Percentiles rank a stretch among this genome's conserved stretches.
phyloP scores from a whole-genome alignment of 306 rosid genomes.

The Lathyrus sativus region DNA sequence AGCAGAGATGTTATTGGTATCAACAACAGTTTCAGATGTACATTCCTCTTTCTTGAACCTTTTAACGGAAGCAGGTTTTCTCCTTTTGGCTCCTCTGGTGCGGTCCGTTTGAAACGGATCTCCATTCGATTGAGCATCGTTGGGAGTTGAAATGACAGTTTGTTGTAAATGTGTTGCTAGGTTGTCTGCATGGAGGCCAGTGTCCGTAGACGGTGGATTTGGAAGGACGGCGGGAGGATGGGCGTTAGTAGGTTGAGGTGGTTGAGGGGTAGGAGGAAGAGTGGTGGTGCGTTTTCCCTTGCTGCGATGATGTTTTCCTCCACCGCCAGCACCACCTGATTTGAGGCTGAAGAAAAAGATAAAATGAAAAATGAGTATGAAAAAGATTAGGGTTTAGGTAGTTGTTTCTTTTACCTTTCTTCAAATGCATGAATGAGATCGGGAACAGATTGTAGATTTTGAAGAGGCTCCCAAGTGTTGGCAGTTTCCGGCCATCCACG shows the following conservation, averaged over 20 bases:
- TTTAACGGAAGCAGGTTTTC: constrained; percentile 87
- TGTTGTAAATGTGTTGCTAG: constrained; percentile 49
- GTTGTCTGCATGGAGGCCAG: no score
- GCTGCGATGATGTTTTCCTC: not conserved
- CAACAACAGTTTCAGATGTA: constrained; percentile 38
- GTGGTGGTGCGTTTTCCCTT: constrained; percentile 18
- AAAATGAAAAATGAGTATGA: not conserved
- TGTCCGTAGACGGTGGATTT: no score
- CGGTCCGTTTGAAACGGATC: constrained; percentile 46
- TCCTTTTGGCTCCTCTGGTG: constrained; percentile 77
- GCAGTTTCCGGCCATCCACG: constrained; percentile 93
- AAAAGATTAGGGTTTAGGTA: not conserved
- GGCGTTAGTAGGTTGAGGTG: not conserved
- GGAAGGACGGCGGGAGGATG: not conserved
- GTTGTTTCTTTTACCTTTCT: constrained; percentile 48
- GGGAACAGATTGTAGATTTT: constrained; percentile 80
- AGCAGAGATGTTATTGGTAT: constrained; percentile 36
- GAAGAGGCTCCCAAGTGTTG: constrained; percentile 95
- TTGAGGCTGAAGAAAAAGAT: constrained; percentile 52
- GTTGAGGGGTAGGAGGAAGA: constrained; percentile 7
- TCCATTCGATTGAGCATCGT: constrained; percentile 42
- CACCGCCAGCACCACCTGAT: not conserved
- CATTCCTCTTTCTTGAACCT: constrained; percentile 65
- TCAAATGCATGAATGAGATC: constrained; percentile 85
- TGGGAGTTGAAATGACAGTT: constrained; percentile 38